Base-by-base conservation (phyloP, 2,329 filamentous ascomycete genomes). In the Moelleriella libera region DNA sequence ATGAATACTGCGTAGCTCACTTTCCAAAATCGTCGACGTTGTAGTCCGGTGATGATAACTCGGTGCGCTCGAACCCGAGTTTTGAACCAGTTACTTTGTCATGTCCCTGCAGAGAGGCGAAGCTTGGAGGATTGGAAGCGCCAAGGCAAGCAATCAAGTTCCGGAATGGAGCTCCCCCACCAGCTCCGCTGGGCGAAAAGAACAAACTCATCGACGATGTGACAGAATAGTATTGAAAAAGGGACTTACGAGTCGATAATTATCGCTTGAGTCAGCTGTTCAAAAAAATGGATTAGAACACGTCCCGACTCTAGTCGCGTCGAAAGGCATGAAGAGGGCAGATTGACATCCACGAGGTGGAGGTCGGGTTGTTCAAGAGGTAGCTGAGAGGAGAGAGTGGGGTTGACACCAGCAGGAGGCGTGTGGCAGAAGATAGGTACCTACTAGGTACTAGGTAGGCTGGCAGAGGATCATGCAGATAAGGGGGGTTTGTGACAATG, bases 261-360 rank as follows among this genome's bases (percentile, higher is more conserved):
- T 79, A 59, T 80, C 75, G 64, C 72, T 72, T 57, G 73, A 71
- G 58, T 79, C 76, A 63, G 76, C 76, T 79, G 64, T 58, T 64
- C 54, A 63, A 53, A 52, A 58, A 53, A 57, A 46, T 62, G 52
- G 52, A 59, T 70, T 67, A 74, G 67, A 69, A 61, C 50, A 50
- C 9, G 41, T 32, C 6, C 41, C 43, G 43, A 37, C 41, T 30
- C 28, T 9, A 30, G 34, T 48, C 32, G 43, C 31, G 34, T 40
- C 43, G 46, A 41, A 46, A 29, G 30, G 48, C 30, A 48, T 21
- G 41, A 49, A 21, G 37, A 39, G 28, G 40, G 40, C 7, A 41
- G n/a, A 12, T 7, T 41, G 40, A 14, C n/a, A 14, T 14, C n/a
- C 40, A 3, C 40, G 40, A 41, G n/a, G 14, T n/a, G 40, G n/a